Evolutionary conservation across 2,329 filamentous ascomycete species (phyloP).

Genomic region (Colletotrichum costaricense): DNA sequence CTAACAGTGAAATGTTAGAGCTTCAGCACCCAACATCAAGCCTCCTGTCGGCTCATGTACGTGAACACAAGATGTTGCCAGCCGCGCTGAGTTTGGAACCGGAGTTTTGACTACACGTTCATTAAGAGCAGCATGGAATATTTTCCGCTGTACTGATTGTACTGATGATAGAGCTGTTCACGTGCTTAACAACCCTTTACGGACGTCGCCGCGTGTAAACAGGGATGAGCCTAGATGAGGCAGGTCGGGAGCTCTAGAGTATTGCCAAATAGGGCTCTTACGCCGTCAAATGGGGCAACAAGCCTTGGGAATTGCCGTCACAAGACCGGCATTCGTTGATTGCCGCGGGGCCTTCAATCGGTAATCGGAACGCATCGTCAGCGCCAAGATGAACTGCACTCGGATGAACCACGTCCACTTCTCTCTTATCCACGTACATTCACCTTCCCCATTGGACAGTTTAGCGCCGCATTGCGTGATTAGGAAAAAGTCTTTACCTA

Average conservation of each 20-base stretch:
- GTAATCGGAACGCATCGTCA: neutral
- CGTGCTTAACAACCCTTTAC: neutral
- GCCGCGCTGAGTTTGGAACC: too few relatives aligned
- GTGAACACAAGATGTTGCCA: too few relatives aligned
- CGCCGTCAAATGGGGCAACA: too few relatives aligned
- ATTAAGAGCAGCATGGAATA: too few relatives aligned
- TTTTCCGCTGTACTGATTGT: too few relatives aligned
- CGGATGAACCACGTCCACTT: neutral
- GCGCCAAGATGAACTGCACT: neutral
- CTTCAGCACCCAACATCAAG: too few relatives aligned
- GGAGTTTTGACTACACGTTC: too few relatives aligned
- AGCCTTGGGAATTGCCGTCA: neutral
- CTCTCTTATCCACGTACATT: neutral
- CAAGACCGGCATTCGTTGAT: neutral
- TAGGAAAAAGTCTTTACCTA: neutral
- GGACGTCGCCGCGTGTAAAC: neutral
- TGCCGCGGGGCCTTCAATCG: neutral
- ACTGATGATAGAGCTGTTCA: neutral
- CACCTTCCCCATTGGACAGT: neutral
- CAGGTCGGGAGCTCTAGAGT: neutral
- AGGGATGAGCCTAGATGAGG: neutral
- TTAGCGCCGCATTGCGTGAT: neutral
- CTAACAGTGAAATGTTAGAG: too few relatives aligned
- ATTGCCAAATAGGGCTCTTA: neutral
- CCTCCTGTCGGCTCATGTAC: too few relatives aligned